A percentile compares a stretch with the other conserved stretches of the same genome.
Evolutionary conservation across 2,329 filamentous ascomycete genomes (phyloP).

Genomic region (Sporothrix luriei): DNA sequence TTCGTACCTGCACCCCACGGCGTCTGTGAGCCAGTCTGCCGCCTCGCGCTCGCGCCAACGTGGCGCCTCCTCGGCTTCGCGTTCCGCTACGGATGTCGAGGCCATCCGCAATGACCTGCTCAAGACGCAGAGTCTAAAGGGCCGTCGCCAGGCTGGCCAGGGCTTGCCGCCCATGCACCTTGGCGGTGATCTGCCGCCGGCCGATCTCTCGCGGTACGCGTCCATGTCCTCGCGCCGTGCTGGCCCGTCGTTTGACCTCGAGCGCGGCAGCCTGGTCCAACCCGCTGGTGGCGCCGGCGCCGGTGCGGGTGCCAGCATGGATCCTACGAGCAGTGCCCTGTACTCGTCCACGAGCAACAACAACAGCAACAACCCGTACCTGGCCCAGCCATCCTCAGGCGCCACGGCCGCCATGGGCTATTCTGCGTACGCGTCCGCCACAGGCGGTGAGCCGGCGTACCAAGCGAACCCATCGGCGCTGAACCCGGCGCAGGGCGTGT

Average conservation of each 20-base stretch:
- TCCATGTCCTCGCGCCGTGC: slow-evolving; percentile 39
- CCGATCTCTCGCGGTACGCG: slow-evolving; percentile 38
- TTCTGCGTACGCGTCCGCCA: slow-evolving; percentile 6
- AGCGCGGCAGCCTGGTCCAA: slow-evolving; percentile 37
- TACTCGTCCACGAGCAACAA: slow-evolving; percentile 22
- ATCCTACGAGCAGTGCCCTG: neutral
- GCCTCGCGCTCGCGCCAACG: slow-evolving; percentile 27
- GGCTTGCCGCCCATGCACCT: slow-evolving; percentile 45
- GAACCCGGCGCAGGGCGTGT: slow-evolving; percentile 33
- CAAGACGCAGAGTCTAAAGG: slow-evolving; percentile 52
- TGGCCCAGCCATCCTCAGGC: slow-evolving; percentile 5
- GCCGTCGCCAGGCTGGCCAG: slow-evolving; percentile 55
- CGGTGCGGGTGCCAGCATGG: neutral
- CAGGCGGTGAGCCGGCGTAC: slow-evolving; percentile 9
- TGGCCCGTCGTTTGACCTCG: slow-evolving; percentile 47
- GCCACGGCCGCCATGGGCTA: slow-evolving; percentile 24
- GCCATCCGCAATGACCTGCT: slow-evolving; percentile 33
- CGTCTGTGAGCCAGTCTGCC: slow-evolving; percentile 13
- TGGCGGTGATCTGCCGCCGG: slow-evolving; percentile 39
- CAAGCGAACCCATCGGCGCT: neutral
- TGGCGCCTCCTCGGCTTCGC: slow-evolving; percentile 26
- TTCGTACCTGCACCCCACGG: slow-evolving; percentile 41
- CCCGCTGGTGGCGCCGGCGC: neutral
- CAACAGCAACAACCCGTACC: slow-evolving; percentile 31
- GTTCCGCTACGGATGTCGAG: slow-evolving; percentile 33